Percentiles rank a stretch among this genome's conserved stretches.
phyloP scores from a whole-genome alignment of 2,329 filamentous ascomycete species.

The Monosporascus sp. region DNA sequence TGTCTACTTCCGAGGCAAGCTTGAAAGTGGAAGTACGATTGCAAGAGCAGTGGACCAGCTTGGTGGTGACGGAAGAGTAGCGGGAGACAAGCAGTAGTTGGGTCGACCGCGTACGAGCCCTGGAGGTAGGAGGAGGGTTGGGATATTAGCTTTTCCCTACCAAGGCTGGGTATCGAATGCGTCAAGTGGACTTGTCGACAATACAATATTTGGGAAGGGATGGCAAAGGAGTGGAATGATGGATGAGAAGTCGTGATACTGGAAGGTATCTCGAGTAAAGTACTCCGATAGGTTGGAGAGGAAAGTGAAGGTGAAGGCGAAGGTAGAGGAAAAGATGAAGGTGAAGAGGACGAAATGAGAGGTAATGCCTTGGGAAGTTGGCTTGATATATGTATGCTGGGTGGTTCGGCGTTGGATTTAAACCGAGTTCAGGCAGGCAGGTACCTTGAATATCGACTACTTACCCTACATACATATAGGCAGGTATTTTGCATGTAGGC shows the following conservation, averaged over 20 bases:
- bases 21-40: neutral
- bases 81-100: neutral
- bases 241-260: no score
- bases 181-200: slow-evolving; percentile 1
- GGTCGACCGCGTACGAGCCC: neutral
- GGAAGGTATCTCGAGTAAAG: neutral
- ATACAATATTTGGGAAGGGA: neutral
- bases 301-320: slow-evolving; percentile 1
- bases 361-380: neutral
- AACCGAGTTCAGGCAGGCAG: no score
- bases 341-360: neutral
- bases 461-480: no score
- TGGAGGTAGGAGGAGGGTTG: neutral
- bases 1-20: neutral
- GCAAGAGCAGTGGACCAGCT: neutral
- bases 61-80: neutral
- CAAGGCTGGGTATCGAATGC: no score
- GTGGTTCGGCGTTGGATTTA: no score
- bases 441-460: no score
- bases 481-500: no score
- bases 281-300: neutral
- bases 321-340: slow-evolving; percentile 1
- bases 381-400: neutral
- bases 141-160: slow-evolving; percentile 5
- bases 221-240: neutral